Conservation (phyloP, 306 rosid genomes). For the Inga oerstediana region DNA sequence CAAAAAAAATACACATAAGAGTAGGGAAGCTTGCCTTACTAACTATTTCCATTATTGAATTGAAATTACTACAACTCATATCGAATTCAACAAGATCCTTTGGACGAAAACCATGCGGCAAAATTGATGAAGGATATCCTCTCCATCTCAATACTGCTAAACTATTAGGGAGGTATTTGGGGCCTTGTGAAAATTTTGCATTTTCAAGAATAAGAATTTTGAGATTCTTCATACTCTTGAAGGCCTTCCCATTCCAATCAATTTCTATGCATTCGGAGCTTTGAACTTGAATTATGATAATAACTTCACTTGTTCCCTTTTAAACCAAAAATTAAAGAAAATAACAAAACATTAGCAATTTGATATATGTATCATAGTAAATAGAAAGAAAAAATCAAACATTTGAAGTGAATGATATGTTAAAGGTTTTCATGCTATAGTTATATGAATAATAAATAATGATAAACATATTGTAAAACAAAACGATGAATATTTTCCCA, state of each 20-base stretch:
- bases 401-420: neutral
- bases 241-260: conserved; percentile 1
- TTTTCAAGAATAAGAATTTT: neutral
- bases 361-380: too few species aligned
- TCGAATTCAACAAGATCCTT: conserved; percentile 14
- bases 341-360: too few species aligned
- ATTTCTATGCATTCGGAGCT: neutral
- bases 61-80: neutral
- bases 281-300: neutral
- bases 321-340: neutral
- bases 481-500: too few species aligned
- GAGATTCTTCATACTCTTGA: conserved; percentile 7
- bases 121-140: conserved; percentile 19
- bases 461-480: too few species aligned
- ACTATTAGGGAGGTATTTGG: neutral
- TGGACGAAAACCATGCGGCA: neutral
- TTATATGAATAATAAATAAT: too few species aligned
- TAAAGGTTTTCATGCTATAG: neutral
- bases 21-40: neutral
- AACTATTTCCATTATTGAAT: neutral
- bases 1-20: neutral
- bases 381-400: too few species aligned
- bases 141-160: conserved; percentile 24
- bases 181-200: neutral
- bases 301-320: conserved; percentile 15